Base-by-base conservation (phyloP, 441 rosid species). In the Cnidoscolus chayamansa region DNA sequence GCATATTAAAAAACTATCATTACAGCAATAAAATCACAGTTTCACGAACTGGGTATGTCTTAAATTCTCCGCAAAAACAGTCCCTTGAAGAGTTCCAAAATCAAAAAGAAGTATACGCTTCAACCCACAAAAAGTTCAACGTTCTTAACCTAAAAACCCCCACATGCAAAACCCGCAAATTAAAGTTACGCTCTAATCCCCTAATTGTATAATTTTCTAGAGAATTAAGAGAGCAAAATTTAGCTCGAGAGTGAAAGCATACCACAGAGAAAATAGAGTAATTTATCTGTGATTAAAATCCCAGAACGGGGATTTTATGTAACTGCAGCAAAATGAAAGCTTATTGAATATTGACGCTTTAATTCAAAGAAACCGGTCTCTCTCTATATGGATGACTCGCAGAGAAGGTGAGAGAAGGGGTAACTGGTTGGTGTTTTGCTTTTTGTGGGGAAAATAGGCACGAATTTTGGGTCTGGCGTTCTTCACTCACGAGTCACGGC, bases 71-170 rank as follows among this genome's bases (percentile, higher is more conserved):
- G 63, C 31, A 53, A 15, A 43, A 7, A 19, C 10, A 20, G 35
- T 11, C 10, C 5, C 20, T 47, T 9, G 50, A 32, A 12, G 15
- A 12, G 15, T 37, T 15, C 17, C 63, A 10, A 32, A 9, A 6
- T 50, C 16, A 17, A 43, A 15, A 63, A 30, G 0, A 16, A 51
- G 20, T 6, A 35, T 10, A 53, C 17, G 4, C 37, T 31, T 16
- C 25, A 30, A 45, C 53, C 63, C 56, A 65, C 10, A 47, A 15
- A 49, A 73, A 51, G 37, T 25, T 59, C 60, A 15, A 50, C 63
- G 63, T 50, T 30, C 56, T 20, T n/a, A 54, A 68, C 77, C 77
- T 74, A 68, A 68, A 62, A 68, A 32, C 65, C 57, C 70, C 70
- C 35, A n/a, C 7, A 35, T 31, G 5, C 10, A 57, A 67, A 51